Evolutionary conservation across 371 early-diverging fungal species (phyloP).

Genomic region (Rhizopus delemar): DNA sequence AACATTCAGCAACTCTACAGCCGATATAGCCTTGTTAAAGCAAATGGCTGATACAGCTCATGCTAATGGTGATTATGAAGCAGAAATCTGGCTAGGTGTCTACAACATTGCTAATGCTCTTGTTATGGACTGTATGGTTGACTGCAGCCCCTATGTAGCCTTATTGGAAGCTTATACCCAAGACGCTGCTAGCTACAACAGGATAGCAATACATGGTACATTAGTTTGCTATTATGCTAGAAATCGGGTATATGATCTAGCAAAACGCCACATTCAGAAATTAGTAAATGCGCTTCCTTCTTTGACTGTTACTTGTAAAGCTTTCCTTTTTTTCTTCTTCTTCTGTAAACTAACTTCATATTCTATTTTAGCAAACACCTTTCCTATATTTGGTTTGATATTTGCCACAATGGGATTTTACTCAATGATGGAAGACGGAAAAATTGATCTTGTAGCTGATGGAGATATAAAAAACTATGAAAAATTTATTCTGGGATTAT

Average conservation of each 20-base stretch:
- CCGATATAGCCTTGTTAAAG: constrained; percentile 46
- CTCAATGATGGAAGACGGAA: constrained; percentile 37
- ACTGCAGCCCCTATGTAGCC: constrained; percentile 40
- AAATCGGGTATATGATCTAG: constrained; percentile 25
- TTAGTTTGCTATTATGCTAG: constrained; percentile 44
- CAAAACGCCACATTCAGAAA: constrained; percentile 30
- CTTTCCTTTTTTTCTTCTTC: background rate
- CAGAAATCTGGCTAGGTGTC: constrained; percentile 47
- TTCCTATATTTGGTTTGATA: constrained; percentile 45
- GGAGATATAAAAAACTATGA: constrained; percentile 31
- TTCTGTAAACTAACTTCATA: background rate
- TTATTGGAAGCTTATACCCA: constrained; percentile 37
- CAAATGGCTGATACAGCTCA: constrained; percentile 52
- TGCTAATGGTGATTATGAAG: constrained; percentile 47
- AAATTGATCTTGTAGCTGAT: constrained; percentile 24
- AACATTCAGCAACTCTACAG: constrained; percentile 36
- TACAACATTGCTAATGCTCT: constrained; percentile 43
- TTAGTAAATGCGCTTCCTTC: constrained; percentile 34
- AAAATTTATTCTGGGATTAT: constrained; percentile 33
- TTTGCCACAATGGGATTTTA: constrained; percentile 47
- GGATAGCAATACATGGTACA: constrained; percentile 49
- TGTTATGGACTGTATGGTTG: constrained; percentile 36
- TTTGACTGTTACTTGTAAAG: constrained; percentile 42
- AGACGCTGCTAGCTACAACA: constrained; percentile 38
- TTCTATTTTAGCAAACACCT: constrained; percentile 36